Evolutionary conservation across 2,329 filamentous ascomycete genomes (phyloP).

Genomic region (Cercospora sp.): DNA sequence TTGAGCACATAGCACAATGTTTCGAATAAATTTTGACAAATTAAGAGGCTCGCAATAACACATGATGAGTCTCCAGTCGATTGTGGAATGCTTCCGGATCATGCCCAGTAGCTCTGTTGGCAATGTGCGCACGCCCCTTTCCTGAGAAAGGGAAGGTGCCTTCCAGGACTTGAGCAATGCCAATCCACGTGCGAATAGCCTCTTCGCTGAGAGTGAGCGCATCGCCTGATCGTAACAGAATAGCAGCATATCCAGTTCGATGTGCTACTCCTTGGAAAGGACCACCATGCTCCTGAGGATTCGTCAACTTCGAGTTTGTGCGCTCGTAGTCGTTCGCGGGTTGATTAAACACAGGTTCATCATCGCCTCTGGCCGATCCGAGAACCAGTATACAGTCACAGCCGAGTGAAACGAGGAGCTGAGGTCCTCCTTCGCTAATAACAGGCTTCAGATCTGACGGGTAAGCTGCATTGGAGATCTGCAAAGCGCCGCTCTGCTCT

Average conservation of each 20-base stretch:
- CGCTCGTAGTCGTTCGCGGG: no score
- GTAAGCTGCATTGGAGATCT: background rate
- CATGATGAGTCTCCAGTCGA: no score
- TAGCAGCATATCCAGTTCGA: background rate
- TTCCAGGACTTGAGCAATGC: background rate
- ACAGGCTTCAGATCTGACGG: background rate
- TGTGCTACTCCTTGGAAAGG: no score
- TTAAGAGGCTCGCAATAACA: no score
- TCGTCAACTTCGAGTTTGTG: no score
- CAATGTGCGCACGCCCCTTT: background rate
- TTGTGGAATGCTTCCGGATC: no score
- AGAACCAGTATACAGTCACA: background rate
- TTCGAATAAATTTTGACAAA: background rate
- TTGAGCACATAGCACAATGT: background rate
- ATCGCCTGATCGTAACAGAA: background rate
- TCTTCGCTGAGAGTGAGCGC: background rate
- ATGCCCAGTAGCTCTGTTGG: no score
- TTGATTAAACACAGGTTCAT: background rate
- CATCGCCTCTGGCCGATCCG: background rate
- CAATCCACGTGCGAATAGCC: background rate
- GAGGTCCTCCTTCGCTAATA: background rate
- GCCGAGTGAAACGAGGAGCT: background rate
- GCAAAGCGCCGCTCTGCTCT: background rate
- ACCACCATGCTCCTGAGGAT: no score
- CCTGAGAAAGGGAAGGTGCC: background rate